Base-by-base conservation (phyloP, 352 stramenopile genomes). In the Phytophthora europaea region DNA sequence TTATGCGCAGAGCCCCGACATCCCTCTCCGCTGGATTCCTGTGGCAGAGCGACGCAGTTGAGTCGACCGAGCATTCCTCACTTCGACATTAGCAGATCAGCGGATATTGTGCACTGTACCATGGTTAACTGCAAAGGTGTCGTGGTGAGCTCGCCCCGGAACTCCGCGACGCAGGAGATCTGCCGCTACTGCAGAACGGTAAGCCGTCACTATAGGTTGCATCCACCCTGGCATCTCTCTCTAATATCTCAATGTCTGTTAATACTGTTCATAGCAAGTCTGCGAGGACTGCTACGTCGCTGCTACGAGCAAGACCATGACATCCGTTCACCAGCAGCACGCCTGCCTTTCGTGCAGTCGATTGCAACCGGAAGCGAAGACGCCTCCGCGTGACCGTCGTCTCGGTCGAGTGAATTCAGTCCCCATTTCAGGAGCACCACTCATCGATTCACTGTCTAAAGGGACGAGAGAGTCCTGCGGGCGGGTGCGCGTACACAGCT, bases 111-210 rank as follows among this genome's bases (percentile, higher is more conserved):
- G 9, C 22, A 26, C 38, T 47, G n/a, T 22, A 40, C 4, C 40
- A 70, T 80, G 73, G 73, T 75, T 23, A 80, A 77, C 31, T 80
- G 63, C 51, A 71, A 71, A 70, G 69, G 63, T 12, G 16, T 70
- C 38, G 33, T 22, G 16, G 23, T 13, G 43, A 54, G 18, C 7
- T 34, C 55, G 0, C 31, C 48, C 10, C 52, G 58, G 16, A 63
- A 51, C 3, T 20, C 33, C 10, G 36, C 56, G 58, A 72, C 64
- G 13, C 58, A 78, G 28, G 73, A 74, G 43, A 63, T 77, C 53
- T 77, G 73, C 69, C 65, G 64, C 45, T 78, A 76, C 61, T 81
- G 74, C 59, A 53, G 70, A 65, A 76, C 57, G 52, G 74, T 28
- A 53, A 9, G 54, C 20, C 36, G 15, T 36, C 45, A 58, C 4